phyloP scores from a whole-genome alignment of 75 land plant genomes.

The Picea sitchensis region DNA sequence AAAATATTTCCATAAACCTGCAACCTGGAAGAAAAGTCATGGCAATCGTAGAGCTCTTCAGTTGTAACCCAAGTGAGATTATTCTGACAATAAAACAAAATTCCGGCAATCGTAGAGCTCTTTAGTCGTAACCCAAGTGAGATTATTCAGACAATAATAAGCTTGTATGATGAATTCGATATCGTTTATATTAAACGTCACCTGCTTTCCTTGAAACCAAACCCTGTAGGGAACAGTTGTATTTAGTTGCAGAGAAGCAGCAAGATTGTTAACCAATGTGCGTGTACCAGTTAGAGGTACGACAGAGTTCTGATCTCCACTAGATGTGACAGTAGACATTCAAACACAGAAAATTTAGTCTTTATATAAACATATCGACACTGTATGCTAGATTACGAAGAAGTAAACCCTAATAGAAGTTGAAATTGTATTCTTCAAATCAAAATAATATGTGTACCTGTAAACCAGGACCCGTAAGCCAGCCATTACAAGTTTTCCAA shows the following conservation, averaged over 20 bases:
- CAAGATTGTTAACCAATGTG: conserved; percentile 53
- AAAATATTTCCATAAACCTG: neutral
- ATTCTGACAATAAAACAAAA: neutral
- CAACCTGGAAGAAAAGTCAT: too few species aligned
- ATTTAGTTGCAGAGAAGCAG: conserved; percentile 42
- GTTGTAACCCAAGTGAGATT: neutral
- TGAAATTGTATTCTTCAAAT: too few species aligned
- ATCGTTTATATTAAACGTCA: conserved; percentile 5
- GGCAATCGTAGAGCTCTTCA: neutral
- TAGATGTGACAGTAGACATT: conserved; percentile 11
- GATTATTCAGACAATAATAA: neutral
- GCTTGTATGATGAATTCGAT: too few species aligned
- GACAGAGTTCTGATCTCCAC: conserved; percentile 95
- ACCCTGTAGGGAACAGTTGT: conserved; percentile 81
- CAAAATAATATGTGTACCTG: conserved; percentile 31
- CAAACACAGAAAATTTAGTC: neutral
- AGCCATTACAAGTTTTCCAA: conserved; percentile 42
- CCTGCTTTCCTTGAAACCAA: conserved; percentile 82
- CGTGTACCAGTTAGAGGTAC: conserved; percentile 84
- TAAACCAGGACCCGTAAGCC: conserved; percentile 68
- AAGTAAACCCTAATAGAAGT: neutral
- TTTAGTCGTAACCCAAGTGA: neutral
- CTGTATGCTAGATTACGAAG: neutral
- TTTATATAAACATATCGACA: too few species aligned
- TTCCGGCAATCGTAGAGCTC: neutral